Conservation (phyloP, 2,329 filamentous ascomycete genomes). For the Paracoccidioides lutzii region DNA sequence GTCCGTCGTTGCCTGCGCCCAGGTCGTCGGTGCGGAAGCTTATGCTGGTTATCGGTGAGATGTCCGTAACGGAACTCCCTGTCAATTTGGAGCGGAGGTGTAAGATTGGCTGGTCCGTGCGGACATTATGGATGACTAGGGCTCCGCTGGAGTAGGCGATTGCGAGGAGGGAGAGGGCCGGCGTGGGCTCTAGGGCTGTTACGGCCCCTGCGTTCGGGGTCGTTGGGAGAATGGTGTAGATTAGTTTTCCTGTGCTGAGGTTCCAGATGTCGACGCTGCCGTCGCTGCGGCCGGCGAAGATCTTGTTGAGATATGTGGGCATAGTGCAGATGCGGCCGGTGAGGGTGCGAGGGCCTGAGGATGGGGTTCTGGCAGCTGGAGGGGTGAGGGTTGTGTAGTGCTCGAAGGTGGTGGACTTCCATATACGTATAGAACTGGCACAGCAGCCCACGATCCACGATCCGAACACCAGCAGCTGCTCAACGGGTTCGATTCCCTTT, state of each 20-base stretch:
- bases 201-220: conserved; percentile 61
- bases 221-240: conserved; percentile 78
- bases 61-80: conserved; percentile 23
- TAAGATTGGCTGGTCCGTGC: conserved; percentile 61
- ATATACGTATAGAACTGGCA: conserved; percentile 66
- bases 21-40: conserved; percentile 81
- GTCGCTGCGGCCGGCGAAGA: conserved; percentile 77
- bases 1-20: conserved; percentile 78
- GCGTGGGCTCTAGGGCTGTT: conserved; percentile 74
- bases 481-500: conserved; percentile 52
- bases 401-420: conserved; percentile 70
- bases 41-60: conserved; percentile 59
- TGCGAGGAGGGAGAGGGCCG: conserved; percentile 72
- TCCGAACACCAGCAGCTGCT: conserved; percentile 69
- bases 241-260: conserved; percentile 74
- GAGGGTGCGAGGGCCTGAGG: conserved; percentile 51
- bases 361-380: conserved; percentile 39
- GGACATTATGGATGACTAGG: conserved; percentile 68
- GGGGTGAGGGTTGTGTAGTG: conserved; percentile 74
- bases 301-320: conserved; percentile 92
- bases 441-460: conserved; percentile 81
- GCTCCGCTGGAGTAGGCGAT: conserved; percentile 75
- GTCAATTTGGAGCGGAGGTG: conserved; percentile 49
- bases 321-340: conserved; percentile 72
- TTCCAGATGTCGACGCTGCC: conserved; percentile 97